These are phyloP conservation scores for Tulasnella calospora DNA, from an alignment of 768 basidiomycete genomes.

Conservation along the genomic window DNA sequence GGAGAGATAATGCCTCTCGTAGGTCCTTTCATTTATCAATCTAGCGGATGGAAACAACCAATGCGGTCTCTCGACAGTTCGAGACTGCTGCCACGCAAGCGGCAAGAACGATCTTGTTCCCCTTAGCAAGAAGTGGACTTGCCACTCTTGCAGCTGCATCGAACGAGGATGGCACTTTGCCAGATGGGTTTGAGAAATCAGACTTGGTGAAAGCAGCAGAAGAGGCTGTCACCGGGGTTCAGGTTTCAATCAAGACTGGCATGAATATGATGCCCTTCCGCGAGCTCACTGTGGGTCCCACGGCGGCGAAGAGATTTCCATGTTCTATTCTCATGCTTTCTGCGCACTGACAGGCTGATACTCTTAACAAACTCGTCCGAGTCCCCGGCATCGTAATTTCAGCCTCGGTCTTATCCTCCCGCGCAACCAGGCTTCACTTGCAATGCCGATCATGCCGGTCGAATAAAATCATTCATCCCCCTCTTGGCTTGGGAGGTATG, in stretches of 20 bases:
- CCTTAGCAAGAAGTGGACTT: slow-evolving; percentile 54
- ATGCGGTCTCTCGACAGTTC: slow-evolving; percentile 50
- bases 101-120: slow-evolving; percentile 77
- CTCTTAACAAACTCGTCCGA: slow-evolving; percentile 92
- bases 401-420: slow-evolving; percentile 86
- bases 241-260: slow-evolving; percentile 83
- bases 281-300: slow-evolving; percentile 63
- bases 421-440: slow-evolving; percentile 85
- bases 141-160: slow-evolving; percentile 47
- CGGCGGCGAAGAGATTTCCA: neutral
- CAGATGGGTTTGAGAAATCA: slow-evolving; percentile 31
- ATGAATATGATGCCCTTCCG: slow-evolving; percentile 92
- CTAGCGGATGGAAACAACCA: neutral
- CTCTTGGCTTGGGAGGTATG: slow-evolving; percentile 76
- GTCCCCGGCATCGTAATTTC: slow-evolving; percentile 98
- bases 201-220: slow-evolving; percentile 28
- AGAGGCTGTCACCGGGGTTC: slow-evolving; percentile 61
- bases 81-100: slow-evolving; percentile 85
- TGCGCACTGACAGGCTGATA: slow-evolving; percentile 51
- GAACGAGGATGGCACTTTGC: slow-evolving; percentile 35
- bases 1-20: slow-evolving; percentile 86
- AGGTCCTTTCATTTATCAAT: slow-evolving; percentile 32
- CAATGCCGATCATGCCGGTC: slow-evolving; percentile 89
- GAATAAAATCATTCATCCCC: slow-evolving; percentile 70
- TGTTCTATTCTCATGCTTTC: neutral